A percentile compares a stretch with the other conserved stretches of the same genome.
Conservation (phyloP, 1,139 yeast species). For the Hanseniaspora sp. region DNA sequence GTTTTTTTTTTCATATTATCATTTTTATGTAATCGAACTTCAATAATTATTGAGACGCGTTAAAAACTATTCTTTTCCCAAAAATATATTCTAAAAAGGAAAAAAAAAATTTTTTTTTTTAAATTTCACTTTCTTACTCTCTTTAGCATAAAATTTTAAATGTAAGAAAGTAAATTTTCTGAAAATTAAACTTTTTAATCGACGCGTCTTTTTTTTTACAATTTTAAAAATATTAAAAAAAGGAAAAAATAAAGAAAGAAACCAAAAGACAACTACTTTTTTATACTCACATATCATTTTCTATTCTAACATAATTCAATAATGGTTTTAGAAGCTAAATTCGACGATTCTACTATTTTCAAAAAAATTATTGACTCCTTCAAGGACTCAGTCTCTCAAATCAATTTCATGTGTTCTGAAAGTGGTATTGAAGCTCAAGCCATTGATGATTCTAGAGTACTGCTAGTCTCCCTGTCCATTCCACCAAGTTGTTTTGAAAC, state of each 20-base stretch:
- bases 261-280: not conserved
- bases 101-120: too few species aligned
- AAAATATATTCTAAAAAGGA: too few species aligned
- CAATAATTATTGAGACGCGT: too few species aligned
- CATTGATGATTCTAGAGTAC: conserved; percentile 92
- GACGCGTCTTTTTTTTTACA: too few species aligned
- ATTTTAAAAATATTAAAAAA: too few species aligned
- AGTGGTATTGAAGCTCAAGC: conserved; percentile 95
- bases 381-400: conserved; percentile 83
- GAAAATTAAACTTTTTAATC: too few species aligned
- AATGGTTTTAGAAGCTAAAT: conserved; percentile 89
- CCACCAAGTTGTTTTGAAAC: conserved; percentile 86
- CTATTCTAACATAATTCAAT: not conserved
- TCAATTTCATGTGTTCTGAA: conserved; percentile 93
- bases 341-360: conserved; percentile 81
- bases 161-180: too few species aligned
- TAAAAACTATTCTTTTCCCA: too few species aligned
- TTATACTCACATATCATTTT: not conserved
- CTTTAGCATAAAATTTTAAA: too few species aligned
- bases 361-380: conserved; percentile 85
- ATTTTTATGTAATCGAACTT: too few species aligned
- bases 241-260: not conserved
- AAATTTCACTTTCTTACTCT: too few species aligned
- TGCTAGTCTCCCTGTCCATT: conserved; percentile 75
- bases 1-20: too few species aligned